A percentile compares a stretch with the other conserved stretches of the same genome.
phyloP scores from a whole-genome alignment of 257 asterid genomes.

The Hygrophila difformis region DNA sequence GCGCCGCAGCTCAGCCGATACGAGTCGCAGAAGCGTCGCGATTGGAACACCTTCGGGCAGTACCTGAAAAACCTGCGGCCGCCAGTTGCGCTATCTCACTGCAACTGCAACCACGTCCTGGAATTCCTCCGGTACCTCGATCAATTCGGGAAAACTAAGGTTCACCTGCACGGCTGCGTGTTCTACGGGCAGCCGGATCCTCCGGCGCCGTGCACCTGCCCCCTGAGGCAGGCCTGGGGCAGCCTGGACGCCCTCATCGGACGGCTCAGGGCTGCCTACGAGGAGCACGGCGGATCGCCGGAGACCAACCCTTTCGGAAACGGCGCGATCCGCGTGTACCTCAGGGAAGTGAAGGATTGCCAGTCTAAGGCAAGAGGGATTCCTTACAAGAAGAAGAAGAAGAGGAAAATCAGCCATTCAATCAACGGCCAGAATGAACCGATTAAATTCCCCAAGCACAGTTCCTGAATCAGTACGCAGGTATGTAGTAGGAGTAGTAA shows the following conservation, averaged over 20 bases:
- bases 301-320: conserved; percentile 78
- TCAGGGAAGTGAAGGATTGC: conserved; percentile 80
- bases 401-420: conserved; percentile 31
- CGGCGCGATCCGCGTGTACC: conserved; percentile 62
- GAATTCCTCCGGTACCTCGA: conserved; percentile 76
- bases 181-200: conserved; percentile 95
- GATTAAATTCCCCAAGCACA: too few species aligned
- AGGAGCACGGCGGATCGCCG: conserved; percentile 79
- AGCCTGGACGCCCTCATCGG: conserved; percentile 92
- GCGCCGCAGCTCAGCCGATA: conserved; percentile 48
- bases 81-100: conserved; percentile 51
- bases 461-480: too few species aligned
- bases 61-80: conserved; percentile 74
- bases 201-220: conserved; percentile 88
- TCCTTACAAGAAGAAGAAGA: conserved; percentile 81
- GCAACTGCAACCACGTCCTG: conserved; percentile 76
- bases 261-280: conserved; percentile 84
- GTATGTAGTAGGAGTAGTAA: too few species aligned
- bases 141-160: conserved; percentile 89
- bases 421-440: conserved; percentile 20
- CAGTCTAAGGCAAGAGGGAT: conserved; percentile 92
- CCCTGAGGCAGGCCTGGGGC: conserved; percentile 94
- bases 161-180: conserved; percentile 65
- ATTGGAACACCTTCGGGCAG: conserved; percentile 94
- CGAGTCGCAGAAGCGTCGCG: conserved; percentile 79